Percentiles rank a stretch among this genome's conserved stretches.
Evolutionary conservation across 257 asterid species (phyloP).

Genomic region (Plantago ovata): DNA sequence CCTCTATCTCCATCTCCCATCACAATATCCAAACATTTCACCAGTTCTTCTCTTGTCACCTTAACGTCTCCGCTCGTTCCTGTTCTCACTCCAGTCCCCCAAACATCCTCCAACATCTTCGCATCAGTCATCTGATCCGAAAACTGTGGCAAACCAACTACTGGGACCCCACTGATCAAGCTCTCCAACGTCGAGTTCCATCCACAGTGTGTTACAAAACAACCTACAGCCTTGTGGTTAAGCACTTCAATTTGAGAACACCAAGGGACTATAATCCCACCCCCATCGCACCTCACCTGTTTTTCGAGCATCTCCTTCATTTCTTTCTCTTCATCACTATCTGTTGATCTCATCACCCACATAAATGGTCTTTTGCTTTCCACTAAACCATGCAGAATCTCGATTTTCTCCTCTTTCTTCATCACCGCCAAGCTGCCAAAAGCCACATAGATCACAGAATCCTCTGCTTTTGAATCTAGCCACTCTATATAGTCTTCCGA

Average conservation of each 20-base stretch:
- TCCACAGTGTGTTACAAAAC: constrained; percentile 64
- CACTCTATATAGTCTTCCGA: constrained; percentile 34
- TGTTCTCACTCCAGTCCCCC: constrained; percentile 54
- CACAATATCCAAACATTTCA: constrained; percentile 40
- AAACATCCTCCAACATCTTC: constrained; percentile 59
- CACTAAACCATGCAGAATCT: constrained; percentile 36
- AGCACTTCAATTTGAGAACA: constrained; percentile 55
- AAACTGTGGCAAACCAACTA: constrained; percentile 43
- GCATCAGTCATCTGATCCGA: constrained; percentile 53
- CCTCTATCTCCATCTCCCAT: constrained; percentile 48
- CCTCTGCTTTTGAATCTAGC: constrained; percentile 33
- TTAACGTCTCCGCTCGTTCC: constrained; percentile 30
- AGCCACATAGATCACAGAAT: constrained; percentile 50
- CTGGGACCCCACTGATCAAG: constrained; percentile 48
- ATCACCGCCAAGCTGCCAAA: constrained; percentile 48
- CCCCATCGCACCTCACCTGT: no score
- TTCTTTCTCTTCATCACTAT: constrained; percentile 26
- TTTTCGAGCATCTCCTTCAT: constrained; percentile 19
- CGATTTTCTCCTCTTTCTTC: constrained; percentile 37
- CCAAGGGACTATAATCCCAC: constrained; percentile 51
- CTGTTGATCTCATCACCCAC: constrained; percentile 38
- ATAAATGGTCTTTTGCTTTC: constrained; percentile 37
- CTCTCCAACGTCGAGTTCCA: constrained; percentile 68
- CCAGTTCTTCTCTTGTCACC: constrained; percentile 35
- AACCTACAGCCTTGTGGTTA: constrained; percentile 40